Evolutionary conservation across 1,284 basidiomycete species (phyloP).

Genomic region (Xerocomus cyaneibrunnescens): DNA sequence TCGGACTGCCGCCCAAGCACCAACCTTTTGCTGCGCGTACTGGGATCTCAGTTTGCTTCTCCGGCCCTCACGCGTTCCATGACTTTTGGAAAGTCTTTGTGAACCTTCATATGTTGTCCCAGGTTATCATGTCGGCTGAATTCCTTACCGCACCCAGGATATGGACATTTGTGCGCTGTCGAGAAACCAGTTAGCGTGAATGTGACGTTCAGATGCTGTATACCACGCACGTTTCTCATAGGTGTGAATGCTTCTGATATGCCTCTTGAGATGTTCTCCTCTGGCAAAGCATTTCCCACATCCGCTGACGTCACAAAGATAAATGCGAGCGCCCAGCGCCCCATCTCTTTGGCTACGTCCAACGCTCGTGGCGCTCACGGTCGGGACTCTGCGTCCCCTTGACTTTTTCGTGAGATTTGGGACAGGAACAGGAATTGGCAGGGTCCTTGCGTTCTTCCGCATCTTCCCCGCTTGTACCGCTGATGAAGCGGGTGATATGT

Average conservation of each 20-base stretch:
- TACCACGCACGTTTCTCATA: constrained; percentile 59
- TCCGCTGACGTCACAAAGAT: constrained; percentile 69
- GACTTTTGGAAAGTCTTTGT: constrained; percentile 42
- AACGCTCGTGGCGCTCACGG: constrained; percentile 38
- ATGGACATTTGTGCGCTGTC: constrained; percentile 73
- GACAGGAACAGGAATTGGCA: constrained; percentile 64
- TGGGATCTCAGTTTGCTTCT: constrained; percentile 16
- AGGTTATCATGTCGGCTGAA: constrained; percentile 88
- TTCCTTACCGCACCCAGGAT: constrained; percentile 75
- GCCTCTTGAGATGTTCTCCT: constrained; percentile 65
- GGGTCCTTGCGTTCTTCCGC: constrained; percentile 40
- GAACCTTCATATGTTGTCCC: constrained; percentile 72
- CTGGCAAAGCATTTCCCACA: constrained; percentile 76
- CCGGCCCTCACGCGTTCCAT: constrained; percentile 29
- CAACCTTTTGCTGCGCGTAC: constrained; percentile 19
- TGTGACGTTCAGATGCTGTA: constrained; percentile 5
- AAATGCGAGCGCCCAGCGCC: constrained; percentile 53
- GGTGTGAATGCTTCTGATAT: constrained; percentile 65
- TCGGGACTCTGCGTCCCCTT: constrained; percentile 67
- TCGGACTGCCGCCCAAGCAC: constrained; percentile 21
- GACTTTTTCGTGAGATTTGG: constrained; percentile 73
- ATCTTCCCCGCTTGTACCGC: constrained; percentile 29
- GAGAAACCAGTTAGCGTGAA: constrained; percentile 11
- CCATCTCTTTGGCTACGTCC: constrained; percentile 31
- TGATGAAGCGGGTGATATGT: constrained; percentile 26